Evolutionary conservation across 805 yeast genomes (phyloP).

Genomic region (Nakazawaea laoshanensis): DNA sequence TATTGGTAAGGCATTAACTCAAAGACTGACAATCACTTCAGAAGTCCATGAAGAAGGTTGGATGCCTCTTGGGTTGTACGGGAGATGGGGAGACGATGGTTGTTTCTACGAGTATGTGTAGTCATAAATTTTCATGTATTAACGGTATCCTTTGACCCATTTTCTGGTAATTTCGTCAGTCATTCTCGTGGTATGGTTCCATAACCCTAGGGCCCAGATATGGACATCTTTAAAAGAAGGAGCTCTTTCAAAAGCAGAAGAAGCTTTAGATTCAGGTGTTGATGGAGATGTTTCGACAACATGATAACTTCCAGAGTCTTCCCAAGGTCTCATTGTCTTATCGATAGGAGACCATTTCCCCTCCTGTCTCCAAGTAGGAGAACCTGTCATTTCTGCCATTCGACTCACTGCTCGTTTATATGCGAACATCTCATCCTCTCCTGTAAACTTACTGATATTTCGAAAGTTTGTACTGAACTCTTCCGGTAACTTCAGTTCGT

Average conservation of each 20-base stretch:
- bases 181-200: conserved; percentile 43
- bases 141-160: conserved; percentile 40
- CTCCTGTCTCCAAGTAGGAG: conserved; percentile 35
- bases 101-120: conserved; percentile 45
- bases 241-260: conserved; percentile 16
- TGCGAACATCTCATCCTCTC: conserved; percentile 73
- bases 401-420: conserved; percentile 64
- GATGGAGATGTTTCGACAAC: background rate
- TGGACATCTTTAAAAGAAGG: conserved; percentile 38
- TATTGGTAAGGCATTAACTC: conserved; percentile 42
- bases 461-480: conserved; percentile 28
- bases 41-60: conserved; percentile 41
- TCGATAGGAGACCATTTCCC: conserved; percentile 51
- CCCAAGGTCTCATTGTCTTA: conserved; percentile 51
- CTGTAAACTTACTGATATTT: conserved; percentile 52
- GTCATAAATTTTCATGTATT: background rate
- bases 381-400: conserved; percentile 30
- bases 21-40: conserved; percentile 19
- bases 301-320: conserved; percentile 12
- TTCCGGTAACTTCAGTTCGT: conserved; percentile 11
- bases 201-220: conserved; percentile 62
- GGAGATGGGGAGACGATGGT: conserved; percentile 65
- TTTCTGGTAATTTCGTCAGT: conserved; percentile 46
- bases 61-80: conserved; percentile 38
- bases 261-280: conserved; percentile 1